Conservation (phyloP, 805 yeast species). For the Lipomyces starkeyi region DNA sequence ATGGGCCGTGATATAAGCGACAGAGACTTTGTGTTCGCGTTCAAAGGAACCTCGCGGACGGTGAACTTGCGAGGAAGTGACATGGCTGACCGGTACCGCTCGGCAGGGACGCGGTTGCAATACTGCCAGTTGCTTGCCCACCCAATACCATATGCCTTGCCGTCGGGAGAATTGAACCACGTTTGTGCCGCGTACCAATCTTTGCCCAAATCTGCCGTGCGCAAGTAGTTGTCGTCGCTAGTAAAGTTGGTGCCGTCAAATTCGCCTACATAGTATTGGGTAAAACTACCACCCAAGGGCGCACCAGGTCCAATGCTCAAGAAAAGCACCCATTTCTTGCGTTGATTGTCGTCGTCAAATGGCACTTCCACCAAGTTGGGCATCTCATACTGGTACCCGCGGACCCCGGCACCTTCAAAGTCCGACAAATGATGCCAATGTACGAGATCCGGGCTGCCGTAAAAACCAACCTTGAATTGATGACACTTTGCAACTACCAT, state of each 20-base stretch:
- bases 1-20: not conserved
- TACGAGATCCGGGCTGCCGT: conserved; percentile 8
- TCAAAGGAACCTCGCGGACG: conserved; percentile 1
- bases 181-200: conserved; percentile 3
- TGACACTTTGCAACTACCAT: conserved; percentile 22
- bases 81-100: conserved; percentile 49
- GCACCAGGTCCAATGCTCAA: conserved; percentile 53
- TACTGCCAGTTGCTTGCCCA: conserved; percentile 57
- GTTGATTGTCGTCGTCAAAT: conserved; percentile 36
- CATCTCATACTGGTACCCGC: conserved; percentile 52
- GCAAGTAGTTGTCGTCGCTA: conserved; percentile 41
- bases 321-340: conserved; percentile 49
- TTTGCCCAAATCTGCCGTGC: not conserved
- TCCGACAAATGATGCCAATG: conserved; percentile 16
- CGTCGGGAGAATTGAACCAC: conserved; percentile 1
- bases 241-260: conserved; percentile 50
- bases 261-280: conserved; percentile 52
- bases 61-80: conserved; percentile 14
- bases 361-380: conserved; percentile 49
- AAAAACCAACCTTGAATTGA: conserved; percentile 6
- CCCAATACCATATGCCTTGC: conserved; percentile 37
- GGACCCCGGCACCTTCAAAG: conserved; percentile 8
- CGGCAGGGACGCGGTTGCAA: conserved; percentile 47
- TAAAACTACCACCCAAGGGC: conserved; percentile 52
- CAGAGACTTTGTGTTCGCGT: not conserved